Conservation (phyloP, 2,329 filamentous ascomycete species). For the Metarhizium rileyi region DNA sequence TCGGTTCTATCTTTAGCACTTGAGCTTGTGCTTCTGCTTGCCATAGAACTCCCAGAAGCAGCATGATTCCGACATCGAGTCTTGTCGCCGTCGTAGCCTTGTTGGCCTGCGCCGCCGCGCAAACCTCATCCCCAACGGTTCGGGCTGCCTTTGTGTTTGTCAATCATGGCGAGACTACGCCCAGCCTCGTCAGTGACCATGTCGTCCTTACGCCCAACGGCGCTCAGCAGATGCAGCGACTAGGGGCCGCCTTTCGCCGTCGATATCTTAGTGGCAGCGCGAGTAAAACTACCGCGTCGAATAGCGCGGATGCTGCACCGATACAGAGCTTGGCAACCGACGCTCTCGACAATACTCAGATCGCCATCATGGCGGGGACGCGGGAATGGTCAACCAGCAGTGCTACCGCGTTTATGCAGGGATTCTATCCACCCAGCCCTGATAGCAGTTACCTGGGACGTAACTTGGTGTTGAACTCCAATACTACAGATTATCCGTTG, state of each 20-base stretch:
- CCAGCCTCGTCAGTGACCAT: conserved; percentile 20
- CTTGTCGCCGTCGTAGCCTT: neutral
- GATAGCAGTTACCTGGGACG: conserved; percentile 33
- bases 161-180: conserved; percentile 44
- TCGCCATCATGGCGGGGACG: conserved; percentile 31
- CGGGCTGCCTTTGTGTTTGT: conserved; percentile 41
- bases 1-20: too few relatives aligned
- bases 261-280: conserved; percentile 33
- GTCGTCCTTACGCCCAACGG: conserved; percentile 40
- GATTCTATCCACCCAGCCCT: conserved; percentile 62
- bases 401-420: conserved; percentile 71
- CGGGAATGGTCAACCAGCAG: conserved; percentile 50
- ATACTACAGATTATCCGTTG: conserved; percentile 53
- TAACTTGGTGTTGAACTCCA: conserved; percentile 24
- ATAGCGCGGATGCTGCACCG: conserved; percentile 18
- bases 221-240: conserved; percentile 40
- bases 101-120: neutral
- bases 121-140: conserved; percentile 26
- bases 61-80: neutral
- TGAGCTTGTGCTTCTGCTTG: neutral
- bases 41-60: neutral
- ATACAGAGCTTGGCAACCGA: conserved; percentile 33
- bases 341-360: conserved; percentile 38
- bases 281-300: conserved; percentile 15
- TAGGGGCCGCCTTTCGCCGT: conserved; percentile 37